These are phyloP conservation scores for Panicum miliaceum DNA, from an alignment of 176 grass and related monocot species.

Conservation along the genomic window DNA sequence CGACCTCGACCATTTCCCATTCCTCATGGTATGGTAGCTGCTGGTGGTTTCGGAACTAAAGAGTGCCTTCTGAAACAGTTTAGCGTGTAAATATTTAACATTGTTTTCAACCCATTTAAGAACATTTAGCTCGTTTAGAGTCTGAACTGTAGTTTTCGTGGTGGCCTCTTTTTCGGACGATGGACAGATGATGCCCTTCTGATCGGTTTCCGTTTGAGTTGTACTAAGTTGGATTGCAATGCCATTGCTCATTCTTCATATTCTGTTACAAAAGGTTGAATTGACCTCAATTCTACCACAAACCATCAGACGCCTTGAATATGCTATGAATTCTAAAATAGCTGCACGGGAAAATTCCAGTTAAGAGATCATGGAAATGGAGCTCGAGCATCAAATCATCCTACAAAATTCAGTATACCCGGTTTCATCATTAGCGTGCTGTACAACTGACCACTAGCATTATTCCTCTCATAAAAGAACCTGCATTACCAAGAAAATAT, in stretches of 20 bases:
- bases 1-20: neutral
- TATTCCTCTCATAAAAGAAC: slow-evolving; percentile 41
- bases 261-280: neutral
- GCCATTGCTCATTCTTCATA: neutral
- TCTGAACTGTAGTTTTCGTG: neutral
- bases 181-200: neutral
- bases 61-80: neutral
- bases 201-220: neutral
- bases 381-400: neutral
- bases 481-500: slow-evolving; percentile 34
- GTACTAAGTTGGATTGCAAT: neutral
- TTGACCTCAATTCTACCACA: neutral
- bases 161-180: neutral
- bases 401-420: slow-evolving; percentile 18
- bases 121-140: neutral
- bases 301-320: no score
- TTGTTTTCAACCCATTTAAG: neutral
- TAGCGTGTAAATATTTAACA: neutral
- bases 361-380: neutral
- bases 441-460: slow-evolving; percentile 49
- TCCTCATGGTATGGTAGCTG: no score
- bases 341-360: neutral
- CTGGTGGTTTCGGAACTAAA: no score
- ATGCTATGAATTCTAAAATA: neutral
- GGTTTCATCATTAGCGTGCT: slow-evolving; percentile 36